Evolutionary conservation across 1,139 yeast genomes (phyloP), one percentile per base, ranked within the genome.

Genomic region (Candida freyschussii): DNA sequence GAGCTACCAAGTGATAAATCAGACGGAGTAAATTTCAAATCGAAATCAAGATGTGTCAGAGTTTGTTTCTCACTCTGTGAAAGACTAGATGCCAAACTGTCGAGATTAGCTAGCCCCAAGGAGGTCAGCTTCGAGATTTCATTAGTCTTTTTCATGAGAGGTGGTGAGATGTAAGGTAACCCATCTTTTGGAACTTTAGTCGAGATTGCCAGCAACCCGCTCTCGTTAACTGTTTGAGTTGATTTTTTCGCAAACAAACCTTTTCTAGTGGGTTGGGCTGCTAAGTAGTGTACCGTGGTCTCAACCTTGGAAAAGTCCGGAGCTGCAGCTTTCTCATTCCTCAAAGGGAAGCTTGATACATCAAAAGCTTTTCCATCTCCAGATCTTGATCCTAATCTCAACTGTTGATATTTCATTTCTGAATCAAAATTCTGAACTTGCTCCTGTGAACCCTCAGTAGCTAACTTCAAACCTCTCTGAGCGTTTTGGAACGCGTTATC

Each of bases 91-190:
- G 30, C 36, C 47, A 47, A 36, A 16, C 24, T 28, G 27, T 41
- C 45, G 28, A 39, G 33, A 33, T 50, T 50, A 13, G 43, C 48
- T n/a, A 34, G 31, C 11, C 61, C 61, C 38, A 42, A 48, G 39
- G 32, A 47, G 42, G 41, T 55, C 50, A 47, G 33, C 40, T 56
- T 40, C 34, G 50, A 39, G 35, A 52, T 36, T 44, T 56, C 33
- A 34, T 59, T 58, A 2, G 56, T 48, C 36, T 55, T 55, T 27
- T 50, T 45, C 14, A 62, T 41, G 27, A 61, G 39, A 5, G 56
- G 41, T 17, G 66, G 65, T 8, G 57, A 50, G 21, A 53, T 41
- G 35, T 67, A 62, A 4, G 64, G 63, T 13, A 62, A 35, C 32
- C 62, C 59, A 28, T 47, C 52, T 27, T 46, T 47, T 24, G 53